Conservation (phyloP, 805 yeast genomes). For the Yamadazyma sp. region DNA sequence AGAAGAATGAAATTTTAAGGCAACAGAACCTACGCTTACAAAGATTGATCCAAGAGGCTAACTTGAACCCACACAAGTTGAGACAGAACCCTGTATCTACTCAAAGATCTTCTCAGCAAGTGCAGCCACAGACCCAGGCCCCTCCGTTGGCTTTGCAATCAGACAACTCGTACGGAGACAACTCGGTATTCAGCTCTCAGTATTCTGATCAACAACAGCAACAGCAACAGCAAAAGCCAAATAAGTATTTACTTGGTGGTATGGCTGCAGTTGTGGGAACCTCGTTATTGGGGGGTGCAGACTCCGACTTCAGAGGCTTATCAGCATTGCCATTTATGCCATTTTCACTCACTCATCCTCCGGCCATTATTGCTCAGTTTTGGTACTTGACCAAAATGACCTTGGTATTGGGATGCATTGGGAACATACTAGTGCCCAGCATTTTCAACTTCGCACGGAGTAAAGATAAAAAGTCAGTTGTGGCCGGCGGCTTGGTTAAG, state of each 20-base stretch:
- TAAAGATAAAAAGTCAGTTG: conserved; percentile 2
- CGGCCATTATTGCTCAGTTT: conserved; percentile 21
- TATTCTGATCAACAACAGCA: not conserved
- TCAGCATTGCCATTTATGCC: conserved; percentile 46
- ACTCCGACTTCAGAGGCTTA: conserved; percentile 44
- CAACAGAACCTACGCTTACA: conserved; percentile 47
- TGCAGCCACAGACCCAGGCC: conserved; percentile 13
- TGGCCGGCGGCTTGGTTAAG: conserved; percentile 8
- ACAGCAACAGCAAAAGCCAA: conserved; percentile 16
- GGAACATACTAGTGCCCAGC: conserved; percentile 17
- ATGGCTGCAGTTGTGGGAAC: conserved; percentile 65
- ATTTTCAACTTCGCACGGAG: conserved; percentile 6
- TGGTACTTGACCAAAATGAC: conserved; percentile 23
- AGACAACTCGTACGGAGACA: not conserved
- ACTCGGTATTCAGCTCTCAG: conserved; percentile 5
- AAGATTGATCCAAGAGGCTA: conserved; percentile 34
- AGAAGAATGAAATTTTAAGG: conserved; percentile 51
- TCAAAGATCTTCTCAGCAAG: conserved; percentile 14
- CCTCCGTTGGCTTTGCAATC: conserved; percentile 9
- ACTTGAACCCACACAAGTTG: conserved; percentile 18
- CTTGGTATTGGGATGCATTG: conserved; percentile 22
- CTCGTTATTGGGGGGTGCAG: conserved; percentile 50
- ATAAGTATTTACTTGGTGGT: conserved; percentile 60
- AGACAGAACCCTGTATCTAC: conserved; percentile 9
- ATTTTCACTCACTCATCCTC: conserved; percentile 20